These are phyloP conservation scores for Casuarina glauca DNA, from an alignment of 306 rosid species.

Conservation along the genomic window DNA sequence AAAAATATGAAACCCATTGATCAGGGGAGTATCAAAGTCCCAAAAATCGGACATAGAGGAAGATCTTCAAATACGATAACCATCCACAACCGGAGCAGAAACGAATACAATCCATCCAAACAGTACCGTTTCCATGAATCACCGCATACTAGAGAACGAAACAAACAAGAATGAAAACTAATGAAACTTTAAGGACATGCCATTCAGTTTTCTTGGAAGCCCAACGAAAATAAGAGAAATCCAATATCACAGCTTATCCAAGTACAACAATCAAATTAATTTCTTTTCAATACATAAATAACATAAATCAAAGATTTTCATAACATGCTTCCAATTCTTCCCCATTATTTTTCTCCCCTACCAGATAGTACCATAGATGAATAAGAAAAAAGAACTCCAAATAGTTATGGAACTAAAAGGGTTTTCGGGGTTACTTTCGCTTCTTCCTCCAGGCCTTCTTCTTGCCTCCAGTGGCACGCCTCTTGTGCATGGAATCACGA, in stretches of 20 bases:
- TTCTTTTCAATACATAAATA: background rate
- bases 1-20: background rate
- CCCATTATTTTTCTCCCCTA: background rate
- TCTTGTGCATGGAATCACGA: conserved; percentile 46
- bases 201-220: background rate
- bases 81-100: background rate
- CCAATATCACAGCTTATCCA: background rate
- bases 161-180: background rate
- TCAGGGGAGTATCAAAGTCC: background rate
- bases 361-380: background rate
- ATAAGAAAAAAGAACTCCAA: background rate
- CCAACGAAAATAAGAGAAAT: background rate
- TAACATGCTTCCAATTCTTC: background rate
- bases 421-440: conserved; percentile 31
- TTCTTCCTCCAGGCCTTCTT: conserved; percentile 64
- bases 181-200: background rate
- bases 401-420: background rate
- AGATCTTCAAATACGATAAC: background rate
- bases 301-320: background rate
- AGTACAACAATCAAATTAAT: background rate
- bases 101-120: background rate
- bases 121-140: background rate
- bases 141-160: background rate
- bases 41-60: background rate
- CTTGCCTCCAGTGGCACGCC: conserved; percentile 52